Conservation (phyloP, 1,284 basidiomycete species). For the Schizopora paradoxa region DNA sequence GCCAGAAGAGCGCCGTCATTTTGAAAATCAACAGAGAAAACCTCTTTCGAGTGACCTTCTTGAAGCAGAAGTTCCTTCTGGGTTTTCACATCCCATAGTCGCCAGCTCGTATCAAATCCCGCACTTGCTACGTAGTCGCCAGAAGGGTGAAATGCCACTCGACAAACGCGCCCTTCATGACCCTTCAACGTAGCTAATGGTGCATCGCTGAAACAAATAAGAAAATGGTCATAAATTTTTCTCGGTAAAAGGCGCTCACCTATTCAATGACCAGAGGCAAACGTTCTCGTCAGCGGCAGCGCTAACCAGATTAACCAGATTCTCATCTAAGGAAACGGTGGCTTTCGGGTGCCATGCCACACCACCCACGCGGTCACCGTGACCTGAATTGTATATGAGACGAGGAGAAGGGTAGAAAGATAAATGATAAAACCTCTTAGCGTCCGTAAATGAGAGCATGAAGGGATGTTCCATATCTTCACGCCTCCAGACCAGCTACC, state of each 20-base stretch:
- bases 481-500: constrained; percentile 95
- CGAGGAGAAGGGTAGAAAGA: constrained; percentile 1
- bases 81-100: constrained; percentile 89
- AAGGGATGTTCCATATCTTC: constrained; percentile 93
- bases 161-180: constrained; percentile 86
- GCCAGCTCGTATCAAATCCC: constrained; percentile 98
- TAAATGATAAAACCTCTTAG: constrained; percentile 53
- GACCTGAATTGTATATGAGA: constrained; percentile 43
- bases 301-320: constrained; percentile 81
- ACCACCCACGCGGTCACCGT: constrained; percentile 89
- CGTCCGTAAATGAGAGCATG: constrained; percentile 71
- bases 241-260: constrained; percentile 38
- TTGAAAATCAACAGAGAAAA: constrained; percentile 94
- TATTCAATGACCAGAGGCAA: constrained; percentile 85
- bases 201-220: constrained; percentile 48
- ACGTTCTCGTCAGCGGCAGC: constrained; percentile 86
- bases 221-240: neutral
- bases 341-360: constrained; percentile 97
- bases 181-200: constrained; percentile 83
- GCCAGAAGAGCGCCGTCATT: constrained; percentile 90
- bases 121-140: constrained; percentile 92
- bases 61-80: constrained; percentile 83
- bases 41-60: constrained; percentile 97
- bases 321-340: constrained; percentile 69
- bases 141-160: constrained; percentile 94